Conservation (phyloP, 2,329 filamentous ascomycete species). For the Sporothrix euskadiensis region DNA sequence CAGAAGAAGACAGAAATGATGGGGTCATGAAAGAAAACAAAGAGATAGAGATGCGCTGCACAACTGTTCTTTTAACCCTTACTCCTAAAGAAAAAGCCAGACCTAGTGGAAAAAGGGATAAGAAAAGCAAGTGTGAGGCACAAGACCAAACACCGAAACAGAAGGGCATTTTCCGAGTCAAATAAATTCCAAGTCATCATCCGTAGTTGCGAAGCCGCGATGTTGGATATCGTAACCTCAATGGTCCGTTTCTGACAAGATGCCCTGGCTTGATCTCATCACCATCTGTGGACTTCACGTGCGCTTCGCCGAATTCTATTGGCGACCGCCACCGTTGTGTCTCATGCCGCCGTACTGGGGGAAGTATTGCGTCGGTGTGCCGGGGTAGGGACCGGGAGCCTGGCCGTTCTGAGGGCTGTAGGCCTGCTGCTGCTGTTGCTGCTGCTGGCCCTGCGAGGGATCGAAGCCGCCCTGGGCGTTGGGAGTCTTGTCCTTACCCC, state of each 20-base stretch:
- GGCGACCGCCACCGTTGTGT: constrained; percentile 50
- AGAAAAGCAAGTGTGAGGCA: neutral
- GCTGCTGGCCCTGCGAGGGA: constrained; percentile 52
- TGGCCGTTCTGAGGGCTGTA: constrained; percentile 74
- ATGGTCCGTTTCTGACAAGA: neutral
- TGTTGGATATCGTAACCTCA: neutral
- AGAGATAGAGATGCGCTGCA: neutral
- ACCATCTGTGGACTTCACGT: neutral
- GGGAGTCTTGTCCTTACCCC: constrained; percentile 98
- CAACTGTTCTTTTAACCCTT: neutral
- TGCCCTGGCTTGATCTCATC: neutral
- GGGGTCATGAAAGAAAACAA: neutral
- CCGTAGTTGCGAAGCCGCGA: neutral
- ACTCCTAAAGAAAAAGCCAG: constrained; percentile 16
- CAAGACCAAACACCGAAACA: neutral
- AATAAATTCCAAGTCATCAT: neutral
- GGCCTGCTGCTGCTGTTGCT: constrained; percentile 50
- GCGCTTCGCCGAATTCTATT: constrained; percentile 52
- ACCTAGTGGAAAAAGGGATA: neutral
- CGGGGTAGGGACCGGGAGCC: constrained; percentile 67
- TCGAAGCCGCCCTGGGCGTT: constrained; percentile 71
- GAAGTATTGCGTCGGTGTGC: constrained; percentile 80
- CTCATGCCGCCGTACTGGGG: constrained; percentile 68
- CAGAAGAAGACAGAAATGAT: neutral
- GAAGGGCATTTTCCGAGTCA: neutral